Conservation (phyloP, 805 yeast genomes). For the Lipomyces anomalus region DNA sequence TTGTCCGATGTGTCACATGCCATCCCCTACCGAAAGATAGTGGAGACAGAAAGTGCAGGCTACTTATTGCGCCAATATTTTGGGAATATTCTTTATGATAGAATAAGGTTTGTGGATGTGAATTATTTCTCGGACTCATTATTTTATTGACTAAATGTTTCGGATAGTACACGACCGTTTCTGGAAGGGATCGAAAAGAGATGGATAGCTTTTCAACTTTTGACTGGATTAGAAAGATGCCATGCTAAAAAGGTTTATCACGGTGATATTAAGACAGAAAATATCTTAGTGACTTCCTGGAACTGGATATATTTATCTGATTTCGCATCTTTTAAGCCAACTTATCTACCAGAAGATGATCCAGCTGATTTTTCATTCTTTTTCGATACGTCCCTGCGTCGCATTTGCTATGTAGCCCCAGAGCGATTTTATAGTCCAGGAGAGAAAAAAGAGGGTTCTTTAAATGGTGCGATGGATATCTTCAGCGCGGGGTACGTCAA, state of each 20-base stretch:
- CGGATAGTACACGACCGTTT: constrained; percentile 74
- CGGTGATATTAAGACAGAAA: constrained; percentile 91
- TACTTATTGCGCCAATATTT: constrained; percentile 79
- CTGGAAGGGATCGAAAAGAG: constrained; percentile 71
- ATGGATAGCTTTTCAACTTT: constrained; percentile 78
- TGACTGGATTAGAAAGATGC: constrained; percentile 55
- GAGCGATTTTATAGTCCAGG: constrained; percentile 58
- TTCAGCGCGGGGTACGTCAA: constrained; percentile 34
- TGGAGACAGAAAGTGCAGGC: constrained; percentile 89
- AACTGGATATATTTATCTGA: constrained; percentile 80
- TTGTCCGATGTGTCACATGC: constrained; percentile 54
- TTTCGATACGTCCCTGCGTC: constrained; percentile 82
- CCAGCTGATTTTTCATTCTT: constrained; percentile 88
- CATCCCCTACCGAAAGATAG: constrained; percentile 62
- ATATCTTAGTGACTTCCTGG: constrained; percentile 79
- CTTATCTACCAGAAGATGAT: constrained; percentile 80
- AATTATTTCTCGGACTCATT: neutral
- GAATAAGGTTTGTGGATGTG: constrained; percentile 42
- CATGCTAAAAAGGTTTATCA: constrained; percentile 63
- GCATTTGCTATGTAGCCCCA: constrained; percentile 90
- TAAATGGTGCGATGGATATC: constrained; percentile 70
- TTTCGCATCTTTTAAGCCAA: constrained; percentile 82
- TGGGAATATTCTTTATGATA: constrained; percentile 75
- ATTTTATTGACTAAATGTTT: constrained; percentile 23
- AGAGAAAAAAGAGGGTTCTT: constrained; percentile 30